Evolutionary conservation across 768 basidiomycete genomes (phyloP).

Genomic region (Psilocybe subaeruginosa): DNA sequence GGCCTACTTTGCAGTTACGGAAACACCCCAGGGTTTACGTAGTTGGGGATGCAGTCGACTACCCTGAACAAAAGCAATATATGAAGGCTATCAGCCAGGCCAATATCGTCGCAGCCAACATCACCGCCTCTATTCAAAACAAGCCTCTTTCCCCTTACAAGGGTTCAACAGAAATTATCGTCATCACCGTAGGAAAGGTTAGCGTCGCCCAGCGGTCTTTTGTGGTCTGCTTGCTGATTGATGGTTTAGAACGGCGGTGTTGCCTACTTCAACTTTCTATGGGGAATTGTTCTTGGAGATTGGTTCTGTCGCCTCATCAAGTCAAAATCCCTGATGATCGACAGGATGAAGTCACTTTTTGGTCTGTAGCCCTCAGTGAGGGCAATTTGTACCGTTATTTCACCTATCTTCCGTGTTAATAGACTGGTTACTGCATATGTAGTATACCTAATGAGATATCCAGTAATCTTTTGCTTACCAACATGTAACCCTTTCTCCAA

Average conservation of each 20-base stretch:
- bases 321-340: slow-evolving; percentile 20
- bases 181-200: slow-evolving; percentile 57
- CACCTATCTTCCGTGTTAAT: no score
- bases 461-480: background rate
- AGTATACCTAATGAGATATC: no score
- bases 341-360: slow-evolving; percentile 9
- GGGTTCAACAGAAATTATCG: slow-evolving; percentile 54
- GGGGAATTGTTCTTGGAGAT: slow-evolving; percentile 48
- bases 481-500: background rate
- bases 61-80: slow-evolving; percentile 11
- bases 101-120: slow-evolving; percentile 14
- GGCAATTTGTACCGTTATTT: no score
- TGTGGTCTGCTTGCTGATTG: background rate
- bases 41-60: slow-evolving; percentile 26
- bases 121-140: slow-evolving; percentile 18
- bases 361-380: background rate
- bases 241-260: slow-evolving; percentile 37
- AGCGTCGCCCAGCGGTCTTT: slow-evolving; percentile 3
- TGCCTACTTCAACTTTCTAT: slow-evolving; percentile 41
- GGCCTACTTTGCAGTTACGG: slow-evolving; percentile 36
- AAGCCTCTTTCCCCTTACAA: slow-evolving; percentile 42
- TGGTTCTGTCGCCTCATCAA: slow-evolving; percentile 38
- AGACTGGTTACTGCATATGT: no score
- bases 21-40: slow-evolving; percentile 24
- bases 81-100: background rate